Evolutionary conservation across 352 stramenopile genomes (phyloP).

Genomic region (Globisporangium middletonii): DNA sequence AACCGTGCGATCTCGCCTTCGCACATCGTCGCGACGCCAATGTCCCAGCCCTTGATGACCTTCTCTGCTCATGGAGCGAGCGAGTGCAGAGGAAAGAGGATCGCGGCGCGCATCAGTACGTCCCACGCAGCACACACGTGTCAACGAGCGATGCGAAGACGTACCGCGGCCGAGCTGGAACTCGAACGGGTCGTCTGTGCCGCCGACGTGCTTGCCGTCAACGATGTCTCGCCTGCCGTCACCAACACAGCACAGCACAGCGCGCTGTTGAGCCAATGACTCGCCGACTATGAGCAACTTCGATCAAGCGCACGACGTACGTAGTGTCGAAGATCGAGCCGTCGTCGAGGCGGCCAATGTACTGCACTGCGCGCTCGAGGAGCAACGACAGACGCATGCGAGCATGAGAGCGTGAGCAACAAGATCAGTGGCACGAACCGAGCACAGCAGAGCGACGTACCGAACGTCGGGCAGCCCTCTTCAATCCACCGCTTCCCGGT

Average conservation of each 20-base stretch:
- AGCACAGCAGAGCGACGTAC: conserved; percentile 11
- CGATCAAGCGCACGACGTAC: conserved; percentile 22
- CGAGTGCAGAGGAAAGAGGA: neutral
- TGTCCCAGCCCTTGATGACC: conserved; percentile 84
- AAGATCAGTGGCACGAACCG: neutral
- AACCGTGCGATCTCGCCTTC: conserved; percentile 75
- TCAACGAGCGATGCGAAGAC: conserved; percentile 4
- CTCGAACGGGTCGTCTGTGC: conserved; percentile 82
- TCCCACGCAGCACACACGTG: neutral
- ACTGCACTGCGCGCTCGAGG: conserved; percentile 45
- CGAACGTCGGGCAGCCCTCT: conserved; percentile 79
- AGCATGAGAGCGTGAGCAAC: neutral
- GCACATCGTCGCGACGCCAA: conserved; percentile 76
- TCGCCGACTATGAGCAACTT: neutral
- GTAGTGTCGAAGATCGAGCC: conserved; percentile 87
- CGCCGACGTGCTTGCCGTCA: conserved; percentile 74
- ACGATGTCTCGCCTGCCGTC: conserved; percentile 58
- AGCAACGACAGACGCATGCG: neutral
- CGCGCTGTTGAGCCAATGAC: neutral
- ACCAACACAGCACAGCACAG: neutral
- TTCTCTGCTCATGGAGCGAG: conserved; percentile 38
- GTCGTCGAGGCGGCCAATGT: conserved; percentile 73
- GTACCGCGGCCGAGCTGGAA: conserved; percentile 75
- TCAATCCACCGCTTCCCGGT: conserved; percentile 44
- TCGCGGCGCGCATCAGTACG: neutral